phyloP scores from a whole-genome alignment of 2,329 filamentous ascomycete species.

The Alternaria sp. region DNA sequence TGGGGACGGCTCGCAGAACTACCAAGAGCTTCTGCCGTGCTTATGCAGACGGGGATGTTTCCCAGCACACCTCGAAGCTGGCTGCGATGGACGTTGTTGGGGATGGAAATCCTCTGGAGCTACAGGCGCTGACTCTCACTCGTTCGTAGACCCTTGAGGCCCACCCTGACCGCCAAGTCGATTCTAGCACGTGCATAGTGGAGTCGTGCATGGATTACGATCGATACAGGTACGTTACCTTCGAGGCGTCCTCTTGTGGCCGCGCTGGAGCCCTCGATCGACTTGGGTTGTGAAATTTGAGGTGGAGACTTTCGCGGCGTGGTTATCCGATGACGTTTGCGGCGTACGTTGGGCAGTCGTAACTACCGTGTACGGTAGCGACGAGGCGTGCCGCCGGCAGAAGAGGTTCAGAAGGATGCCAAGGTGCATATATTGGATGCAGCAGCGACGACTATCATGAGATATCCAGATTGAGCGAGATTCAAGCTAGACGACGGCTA shows the following conservation, averaged over 20 bases:
- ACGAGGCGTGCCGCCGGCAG: neutral
- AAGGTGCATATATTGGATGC: neutral
- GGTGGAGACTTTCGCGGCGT: neutral
- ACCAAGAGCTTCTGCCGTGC: neutral
- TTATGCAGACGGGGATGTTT: neutral
- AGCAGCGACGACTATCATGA: neutral
- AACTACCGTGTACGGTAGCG: neutral
- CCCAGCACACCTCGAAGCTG: neutral
- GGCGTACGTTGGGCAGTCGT: neutral
- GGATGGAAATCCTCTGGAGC: neutral
- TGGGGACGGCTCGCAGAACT: neutral
- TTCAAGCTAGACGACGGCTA: neutral
- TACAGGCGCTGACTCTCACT: neutral
- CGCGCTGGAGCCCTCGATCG: neutral
- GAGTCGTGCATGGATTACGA: neutral
- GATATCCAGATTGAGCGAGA: neutral
- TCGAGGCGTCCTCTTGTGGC: neutral
- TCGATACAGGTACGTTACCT: neutral
- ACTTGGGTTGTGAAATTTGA: neutral
- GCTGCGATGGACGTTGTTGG: neutral
- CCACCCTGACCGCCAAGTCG: neutral
- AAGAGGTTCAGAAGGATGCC: neutral
- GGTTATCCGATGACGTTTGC: conserved; percentile 1
- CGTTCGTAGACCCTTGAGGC: neutral
- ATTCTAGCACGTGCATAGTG: neutral